Base-by-base conservation (phyloP, 2,329 filamentous ascomycete species). In the Colletotrichum zoysiae region DNA sequence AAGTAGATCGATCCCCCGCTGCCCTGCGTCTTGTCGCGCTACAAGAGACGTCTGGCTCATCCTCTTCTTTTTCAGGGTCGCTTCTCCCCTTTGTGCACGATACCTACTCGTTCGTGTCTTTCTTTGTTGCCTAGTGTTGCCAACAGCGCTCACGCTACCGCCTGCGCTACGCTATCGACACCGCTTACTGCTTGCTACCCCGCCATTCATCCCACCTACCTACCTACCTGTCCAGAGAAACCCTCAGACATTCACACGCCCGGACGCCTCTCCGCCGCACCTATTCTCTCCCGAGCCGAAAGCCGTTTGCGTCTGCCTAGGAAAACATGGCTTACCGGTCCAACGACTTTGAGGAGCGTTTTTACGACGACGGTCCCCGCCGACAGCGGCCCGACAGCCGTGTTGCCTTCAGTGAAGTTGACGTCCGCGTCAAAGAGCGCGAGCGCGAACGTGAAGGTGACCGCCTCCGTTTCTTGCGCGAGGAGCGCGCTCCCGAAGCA, bases 401-500 rank as follows among this genome's bases (percentile, higher is more conserved):
- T 7, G 69, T 71, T 64, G 84, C 77, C 64, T 82, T 65, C 14
- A 55, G 51, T 60, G 70, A 74, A 30, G 77, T 83, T 67, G 81
- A 82, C 53, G 80, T 86, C 60, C 82, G 82, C 65, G 79, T 85
- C 50, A 82, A 82, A 42, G 80, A 83, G 26, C 83, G 84, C 56
- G 84, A 85, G 66, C 79, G 81, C 56, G 83, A 85, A n/a, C 78
- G 79, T n/a, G 79, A 81, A 55, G 78, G 61, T 33, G 70, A 73
- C 64, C 73, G 75, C 40, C 73, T 81, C 67, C 83, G 85, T 53
- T 89, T 89, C 76, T 78, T 89, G 70, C 84, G 86, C 61, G 85
- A 88, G 2, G 86, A 88, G 51, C 78, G 74, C 38, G 82, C 86
- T 67, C 70, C 78, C 35, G 87, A 89, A 70, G 79, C 84, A 35